These are phyloP conservation scores for Aspergillus sergii DNA, from an alignment of 2,329 filamentous ascomycete species.

Conservation along the genomic window DNA sequence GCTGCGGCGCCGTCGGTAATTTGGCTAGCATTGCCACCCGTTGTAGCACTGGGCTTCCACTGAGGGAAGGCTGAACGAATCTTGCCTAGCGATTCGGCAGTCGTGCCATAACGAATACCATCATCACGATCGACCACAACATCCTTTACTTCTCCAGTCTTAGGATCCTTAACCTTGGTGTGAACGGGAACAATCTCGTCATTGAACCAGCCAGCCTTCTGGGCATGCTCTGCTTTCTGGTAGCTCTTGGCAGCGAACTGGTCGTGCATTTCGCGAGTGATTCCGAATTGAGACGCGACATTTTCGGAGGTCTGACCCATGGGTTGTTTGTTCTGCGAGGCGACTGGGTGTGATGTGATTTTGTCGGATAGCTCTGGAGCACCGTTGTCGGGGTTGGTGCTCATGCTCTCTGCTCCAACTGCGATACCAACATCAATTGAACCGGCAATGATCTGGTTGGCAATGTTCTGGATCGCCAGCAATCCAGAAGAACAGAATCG, in stretches of 20 bases:
- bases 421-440: slow-evolving; percentile 93
- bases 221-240: slow-evolving; percentile 80
- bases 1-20: slow-evolving; percentile 91
- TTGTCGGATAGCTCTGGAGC: slow-evolving; percentile 83
- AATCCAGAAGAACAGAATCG: slow-evolving; percentile 89
- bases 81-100: slow-evolving; percentile 78
- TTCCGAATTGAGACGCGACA: slow-evolving; percentile 78
- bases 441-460: slow-evolving; percentile 82
- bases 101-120: slow-evolving; percentile 80
- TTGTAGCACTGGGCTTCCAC: slow-evolving; percentile 73
- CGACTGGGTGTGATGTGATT: slow-evolving; percentile 72
- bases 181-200: slow-evolving; percentile 84
- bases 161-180: slow-evolving; percentile 82
- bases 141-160: slow-evolving; percentile 78
- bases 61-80: slow-evolving; percentile 85
- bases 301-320: slow-evolving; percentile 93
- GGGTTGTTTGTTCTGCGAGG: slow-evolving; percentile 88
- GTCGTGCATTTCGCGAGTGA: slow-evolving; percentile 73
- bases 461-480: slow-evolving; percentile 86
- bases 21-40: slow-evolving; percentile 90
- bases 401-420: slow-evolving; percentile 93
- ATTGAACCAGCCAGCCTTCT: slow-evolving; percentile 79
- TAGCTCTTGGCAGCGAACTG: slow-evolving; percentile 83
- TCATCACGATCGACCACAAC: slow-evolving; percentile 81
- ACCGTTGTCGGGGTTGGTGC: slow-evolving; percentile 75